Base-by-base conservation (phyloP, 2,329 filamentous ascomycete species). In the Aspergillus fischeri region DNA sequence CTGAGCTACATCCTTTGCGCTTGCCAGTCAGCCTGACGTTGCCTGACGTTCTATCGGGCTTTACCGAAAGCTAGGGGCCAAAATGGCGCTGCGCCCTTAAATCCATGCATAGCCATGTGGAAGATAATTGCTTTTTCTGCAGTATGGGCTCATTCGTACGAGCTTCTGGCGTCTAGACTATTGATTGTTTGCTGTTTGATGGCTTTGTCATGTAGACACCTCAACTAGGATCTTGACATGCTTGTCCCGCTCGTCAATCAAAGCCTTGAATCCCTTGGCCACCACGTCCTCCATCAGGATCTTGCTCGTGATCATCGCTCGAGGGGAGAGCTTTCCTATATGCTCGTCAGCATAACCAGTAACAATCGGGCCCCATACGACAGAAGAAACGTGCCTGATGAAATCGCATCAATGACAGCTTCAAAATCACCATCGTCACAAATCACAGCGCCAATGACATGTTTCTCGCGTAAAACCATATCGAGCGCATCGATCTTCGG, bases 181-280 rank as follows among this genome's bases (percentile, higher is more conserved):
- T n/a, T 44, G 7, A 9, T 45, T 7, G 17, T 42, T 44, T 25
- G 21, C 21, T 41, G n/a, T n/a, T 6, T 29, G 24, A 49, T 56
- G 21, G 45, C 29, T n/a, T n/a, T 32, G 28, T 60, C 51, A 65
- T 52, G 62, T 60, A 42, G 53, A 63, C 41, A 60, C 69, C 59
- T 63, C 71, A 51, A 87, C 81, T 49, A 88, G 63, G 32, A 87
- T 83, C 72, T 87, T 87, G 25, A 86, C 82, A 66, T 87, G 83
- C 57, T 80, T 82, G 49, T 86, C 83, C 64, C 84, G 85, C 60
- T 87, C 80, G 6, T 81, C 71, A 35, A 86, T 81, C 54, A 87
- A 70, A 1, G 82, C 77, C 55, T 80, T 76, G 61, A 86, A 83
- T 0, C 83, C 85, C 41, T 82, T 78, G 35, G 86, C 78, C 0